Base-by-base conservation (phyloP, 495 filamentous ascomycete genomes). In the Penicillium cosmopolitanum region DNA sequence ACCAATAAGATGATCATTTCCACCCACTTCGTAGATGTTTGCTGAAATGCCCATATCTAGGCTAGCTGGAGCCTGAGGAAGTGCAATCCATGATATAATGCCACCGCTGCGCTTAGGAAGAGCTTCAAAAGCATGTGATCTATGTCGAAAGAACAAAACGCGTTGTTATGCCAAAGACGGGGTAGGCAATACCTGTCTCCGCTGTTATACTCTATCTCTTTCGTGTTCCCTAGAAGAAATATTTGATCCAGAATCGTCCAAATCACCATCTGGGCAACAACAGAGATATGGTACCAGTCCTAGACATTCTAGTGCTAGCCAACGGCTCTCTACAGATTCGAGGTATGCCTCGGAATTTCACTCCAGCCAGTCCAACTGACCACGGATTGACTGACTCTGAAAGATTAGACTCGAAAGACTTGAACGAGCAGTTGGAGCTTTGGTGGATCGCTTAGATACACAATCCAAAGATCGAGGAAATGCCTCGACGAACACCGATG, bases 41-140 rank as follows among this genome's bases (percentile, higher is more conserved):
- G 21, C 15, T 48, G 42, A 44, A 44, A 19, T 44, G 42, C 15
- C 15, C 16, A 7, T n/a, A 19, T 8, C n/a, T 9, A 18, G 16
- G 16, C 10, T 40, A 40, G 10, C 11, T 4, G 9, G 36, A 40
- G 15, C 36, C 15, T n/a, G 36, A 40, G 15, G 5, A 4, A 40
- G 11, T n/a, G 4, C 12, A 12, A 9, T 25, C 12, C 3, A 16
- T 15, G 12, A 31, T 36, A 38, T 12, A 10, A 53, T 54, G 51
- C 51, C 51, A 1, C 51, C 51, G 8, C 9, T 54, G 33, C 51
- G 51, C 35, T 43, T 34, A 11, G 51, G 51, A 43, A 42, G 51
- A 15, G 51, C 51, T 43, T 54, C 51, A 25, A 54, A 54, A 25
- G 51, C 51, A 43, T 54, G 51, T 54, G 51, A 54, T 21, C 21